These are phyloP conservation scores for Boletus speciosus DNA, from an alignment of 768 basidiomycete genomes.

Conservation along the genomic window DNA sequence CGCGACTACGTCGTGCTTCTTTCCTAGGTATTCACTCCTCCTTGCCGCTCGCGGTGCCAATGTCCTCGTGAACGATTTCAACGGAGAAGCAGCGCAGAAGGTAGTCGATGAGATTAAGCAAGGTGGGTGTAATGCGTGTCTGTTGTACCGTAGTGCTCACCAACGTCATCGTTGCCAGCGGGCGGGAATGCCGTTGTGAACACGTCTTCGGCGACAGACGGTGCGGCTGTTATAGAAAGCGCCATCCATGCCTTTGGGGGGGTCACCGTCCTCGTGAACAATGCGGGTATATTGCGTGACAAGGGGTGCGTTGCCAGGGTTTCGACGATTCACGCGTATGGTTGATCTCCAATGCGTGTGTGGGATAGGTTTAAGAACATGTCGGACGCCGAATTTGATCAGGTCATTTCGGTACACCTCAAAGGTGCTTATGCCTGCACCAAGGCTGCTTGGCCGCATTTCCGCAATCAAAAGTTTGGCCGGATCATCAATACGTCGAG, in stretches of 20 bases:
- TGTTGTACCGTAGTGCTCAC: background rate
- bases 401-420: constrained; percentile 83
- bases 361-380: constrained; percentile 89
- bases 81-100: constrained; percentile 79
- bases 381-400: constrained; percentile 92
- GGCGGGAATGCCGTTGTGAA: constrained; percentile 89
- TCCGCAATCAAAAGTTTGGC: constrained; percentile 93
- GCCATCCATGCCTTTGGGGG: constrained; percentile 83
- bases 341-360: background rate
- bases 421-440: constrained; percentile 92
- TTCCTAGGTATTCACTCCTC: constrained; percentile 75
- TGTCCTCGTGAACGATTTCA: constrained; percentile 95
- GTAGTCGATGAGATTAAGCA: constrained; percentile 86
- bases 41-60: constrained; percentile 94
- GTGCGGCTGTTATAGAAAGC: constrained; percentile 78
- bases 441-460: constrained; percentile 94
- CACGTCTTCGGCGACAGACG: constrained; percentile 83
- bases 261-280: constrained; percentile 90
- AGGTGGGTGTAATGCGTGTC: constrained; percentile 43
- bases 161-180: constrained; percentile 40
- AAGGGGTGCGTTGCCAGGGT: constrained; percentile 51
- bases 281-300: constrained; percentile 87
- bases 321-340: too few relatives aligned
- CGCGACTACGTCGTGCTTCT: background rate
- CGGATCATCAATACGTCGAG: constrained; percentile 93